Conservation (phyloP, 176 grass and related monocot species). For the Avena insularis region DNA sequence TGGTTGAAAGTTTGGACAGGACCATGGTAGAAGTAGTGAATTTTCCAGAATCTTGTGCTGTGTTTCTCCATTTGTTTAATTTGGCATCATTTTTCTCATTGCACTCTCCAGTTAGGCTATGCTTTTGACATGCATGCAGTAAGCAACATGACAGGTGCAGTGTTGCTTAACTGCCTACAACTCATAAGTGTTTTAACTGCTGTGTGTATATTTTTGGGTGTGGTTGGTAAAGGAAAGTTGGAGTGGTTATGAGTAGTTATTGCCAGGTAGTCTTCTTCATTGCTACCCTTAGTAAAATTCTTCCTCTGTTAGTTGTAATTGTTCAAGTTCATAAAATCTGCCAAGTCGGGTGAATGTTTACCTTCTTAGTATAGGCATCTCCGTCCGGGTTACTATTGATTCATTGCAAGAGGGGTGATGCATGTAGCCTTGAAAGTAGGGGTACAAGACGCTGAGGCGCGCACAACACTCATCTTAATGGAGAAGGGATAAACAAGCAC, state of each 20-base stretch:
- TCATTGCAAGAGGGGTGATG: too few relatives aligned
- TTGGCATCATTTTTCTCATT: neutral
- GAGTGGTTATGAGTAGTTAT: neutral
- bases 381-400: too few relatives aligned
- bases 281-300: neutral
- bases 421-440: too few relatives aligned
- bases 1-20: neutral
- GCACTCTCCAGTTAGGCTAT: neutral
- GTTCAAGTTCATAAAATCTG: too few relatives aligned
- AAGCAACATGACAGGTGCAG: neutral
- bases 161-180: neutral
- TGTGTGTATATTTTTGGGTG: neutral
- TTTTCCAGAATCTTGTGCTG: neutral
- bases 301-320: too few relatives aligned
- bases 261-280: neutral
- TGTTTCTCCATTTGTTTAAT: neutral
- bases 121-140: conserved; percentile 19
- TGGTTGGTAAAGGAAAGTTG: neutral
- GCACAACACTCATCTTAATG: too few relatives aligned
- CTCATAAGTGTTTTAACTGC: neutral
- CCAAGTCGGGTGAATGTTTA: too few relatives aligned
- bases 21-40: neutral
- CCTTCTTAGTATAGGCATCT: too few relatives aligned
- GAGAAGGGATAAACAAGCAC: too few relatives aligned
- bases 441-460: too few relatives aligned